Evolutionary conservation across 169 alveolate genomes (phyloP), one percentile per base, ranked within the genome.

Genomic region (Plasmodium malariae): DNA sequence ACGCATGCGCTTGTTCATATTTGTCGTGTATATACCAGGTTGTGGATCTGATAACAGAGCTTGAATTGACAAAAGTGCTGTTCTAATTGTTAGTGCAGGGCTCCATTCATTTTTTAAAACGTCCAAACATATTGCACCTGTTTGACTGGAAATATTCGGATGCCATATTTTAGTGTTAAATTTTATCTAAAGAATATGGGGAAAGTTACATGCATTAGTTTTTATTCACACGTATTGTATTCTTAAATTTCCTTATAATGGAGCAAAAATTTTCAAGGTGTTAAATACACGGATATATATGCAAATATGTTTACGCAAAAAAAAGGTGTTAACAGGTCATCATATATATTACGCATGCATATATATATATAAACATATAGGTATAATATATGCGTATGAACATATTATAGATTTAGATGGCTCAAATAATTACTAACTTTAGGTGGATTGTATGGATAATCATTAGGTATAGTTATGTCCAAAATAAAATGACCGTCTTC

Each of bases 111-210:
- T 94, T 88, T 97, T 96, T n/a, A 98, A 92, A 51, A 97, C 97
- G 91, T 98, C 99, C 74, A 98, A 92, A 89, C 99, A 98, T 45
- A 98, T 98, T 34, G 99, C 99, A 6, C 99, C 98, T 14, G 98
- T 96, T 91, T 96, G 97, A 71, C 98, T 95, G 72, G 98, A 95
- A 62, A 98, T 96, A 73, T 98, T 98, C 5, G 99, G 99, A 91
- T 98, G 99, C 99, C 99, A 98, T 30, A 98, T 97, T 93, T 97
- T 97, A 32, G 99, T 98, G 51, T 92, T 97, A 63, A 98, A 98
- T 94, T 96, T 97, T 92, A 98, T 98, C 97, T 95, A 63, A 62
- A 89, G n/a, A 5, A 34, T n/a, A 37, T 45, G 12, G 36, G 36
- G 43, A 9, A 28, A 48, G 49, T n/a, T 3, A 17, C 32, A 14